Conservation (phyloP, 1,284 basidiomycete genomes). For the Stereum hirsutum region DNA sequence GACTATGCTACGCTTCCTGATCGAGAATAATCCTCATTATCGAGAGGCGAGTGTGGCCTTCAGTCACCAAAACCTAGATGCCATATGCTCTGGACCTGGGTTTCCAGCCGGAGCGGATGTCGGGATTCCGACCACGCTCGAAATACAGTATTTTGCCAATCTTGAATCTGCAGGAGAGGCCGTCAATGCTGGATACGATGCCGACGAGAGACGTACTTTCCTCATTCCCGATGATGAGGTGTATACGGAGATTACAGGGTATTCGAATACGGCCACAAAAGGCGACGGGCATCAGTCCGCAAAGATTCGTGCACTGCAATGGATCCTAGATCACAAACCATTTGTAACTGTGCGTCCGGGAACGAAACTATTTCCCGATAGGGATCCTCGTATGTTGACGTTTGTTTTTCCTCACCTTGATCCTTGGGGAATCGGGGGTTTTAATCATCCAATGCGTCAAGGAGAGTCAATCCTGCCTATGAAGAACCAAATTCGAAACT, state of each 20-base stretch:
- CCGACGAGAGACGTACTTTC: background rate
- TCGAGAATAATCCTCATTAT: background rate
- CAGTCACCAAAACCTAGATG: background rate
- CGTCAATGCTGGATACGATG: background rate
- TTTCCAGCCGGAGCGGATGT: background rate
- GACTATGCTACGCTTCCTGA: background rate
- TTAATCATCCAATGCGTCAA: background rate
- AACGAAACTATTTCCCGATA: background rate
- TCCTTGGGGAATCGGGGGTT: slow-evolving; percentile 7
- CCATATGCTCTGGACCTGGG: background rate
- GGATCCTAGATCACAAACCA: background rate
- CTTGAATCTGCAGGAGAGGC: background rate
- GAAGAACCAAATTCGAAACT: background rate
- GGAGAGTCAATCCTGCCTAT: background rate
- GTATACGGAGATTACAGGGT: background rate
- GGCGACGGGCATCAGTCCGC: background rate
- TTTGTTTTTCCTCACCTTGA: slow-evolving; percentile 7
- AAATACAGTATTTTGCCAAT: background rate
- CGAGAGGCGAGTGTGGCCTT: background rate
- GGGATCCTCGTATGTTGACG: slow-evolving; percentile 5
- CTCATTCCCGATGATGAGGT: background rate
- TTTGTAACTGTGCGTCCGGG: background rate
- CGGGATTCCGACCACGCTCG: background rate
- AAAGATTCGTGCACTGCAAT: background rate
- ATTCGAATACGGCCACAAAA: background rate